These are phyloP conservation scores for Blastobotrys mokoenaii DNA, from an alignment of 805 yeast species.

Conservation along the genomic window DNA sequence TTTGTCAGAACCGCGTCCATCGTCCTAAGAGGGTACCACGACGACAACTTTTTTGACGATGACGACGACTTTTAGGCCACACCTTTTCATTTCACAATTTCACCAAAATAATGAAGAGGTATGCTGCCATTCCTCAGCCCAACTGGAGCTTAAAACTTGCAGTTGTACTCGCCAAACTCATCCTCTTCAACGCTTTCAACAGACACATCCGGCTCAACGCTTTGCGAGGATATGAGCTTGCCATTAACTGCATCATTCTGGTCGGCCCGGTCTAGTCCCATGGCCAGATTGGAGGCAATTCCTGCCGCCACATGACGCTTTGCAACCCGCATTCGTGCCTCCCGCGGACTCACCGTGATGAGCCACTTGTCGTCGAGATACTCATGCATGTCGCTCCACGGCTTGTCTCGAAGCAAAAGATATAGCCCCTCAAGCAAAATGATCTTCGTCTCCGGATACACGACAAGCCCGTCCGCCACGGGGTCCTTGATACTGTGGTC, in stretches of 20 bases:
- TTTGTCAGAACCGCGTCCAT: slow-evolving; percentile 19
- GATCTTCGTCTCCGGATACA: slow-evolving; percentile 41
- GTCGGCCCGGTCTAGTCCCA: slow-evolving; percentile 33
- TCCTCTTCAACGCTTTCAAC: slow-evolving; percentile 14
- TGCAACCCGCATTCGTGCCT: slow-evolving; percentile 52
- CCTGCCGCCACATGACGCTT: slow-evolving; percentile 47
- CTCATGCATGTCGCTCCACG: slow-evolving; percentile 46
- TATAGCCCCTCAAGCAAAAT: slow-evolving; percentile 73
- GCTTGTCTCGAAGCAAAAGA: slow-evolving; percentile 46
- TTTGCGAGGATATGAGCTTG: slow-evolving; percentile 23
- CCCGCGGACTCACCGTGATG: slow-evolving; percentile 37
- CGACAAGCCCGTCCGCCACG: slow-evolving; percentile 39
- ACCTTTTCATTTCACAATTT: too few species aligned
- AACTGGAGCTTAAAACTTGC: too few species aligned
- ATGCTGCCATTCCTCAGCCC: not conserved
- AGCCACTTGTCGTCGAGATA: slow-evolving; percentile 36
- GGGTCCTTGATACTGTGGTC: slow-evolving; percentile 69
- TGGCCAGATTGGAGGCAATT: slow-evolving; percentile 25
- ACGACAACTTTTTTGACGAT: slow-evolving; percentile 15
- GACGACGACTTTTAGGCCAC: not conserved
- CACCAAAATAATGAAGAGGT: too few species aligned
- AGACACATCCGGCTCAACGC: slow-evolving; percentile 22
- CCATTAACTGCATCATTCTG: slow-evolving; percentile 60
- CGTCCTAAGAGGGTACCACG: slow-evolving; percentile 18
- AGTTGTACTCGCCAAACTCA: not conserved